Base-by-base conservation (phyloP, 768 basidiomycete genomes). In the Cyclocybe cylindracea region DNA sequence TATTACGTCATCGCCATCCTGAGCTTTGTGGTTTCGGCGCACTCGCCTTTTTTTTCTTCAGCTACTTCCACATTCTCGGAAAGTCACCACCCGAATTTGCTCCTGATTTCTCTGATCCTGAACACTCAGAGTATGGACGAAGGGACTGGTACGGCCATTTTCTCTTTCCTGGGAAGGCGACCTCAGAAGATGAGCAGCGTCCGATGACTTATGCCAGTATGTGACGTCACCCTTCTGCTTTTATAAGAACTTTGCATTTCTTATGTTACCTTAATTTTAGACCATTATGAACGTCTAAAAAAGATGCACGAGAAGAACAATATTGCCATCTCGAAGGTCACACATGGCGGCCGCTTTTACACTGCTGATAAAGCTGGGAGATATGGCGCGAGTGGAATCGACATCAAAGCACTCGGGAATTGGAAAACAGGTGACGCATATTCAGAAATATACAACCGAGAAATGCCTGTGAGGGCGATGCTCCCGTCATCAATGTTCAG, bases 21-120 rank as follows among this genome's bases (percentile, higher is more conserved):
- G 63, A 67, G 52, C 56, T 70, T 4, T 73, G 70, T 48, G 44
- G 60, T 13, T 50, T 74, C 2, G 63, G 68, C 0, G 64, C 63
- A 0, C 45, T 71, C 2, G 66, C 55, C 0, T 48, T 69, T 1
- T 38, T 58, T 18, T 61, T 72, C 7, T 73, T 70, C 46, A 53
- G 57, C 1, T 46, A 60, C 10, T 74, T 65, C 43, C 70, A 75
- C 11, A 50, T 73, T 19, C 39, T 64, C 3, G 40, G 53, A 13
- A 43, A 48, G 4, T 6, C 42, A 0, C 44, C 42, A 1, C 70
- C 65, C 4, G 34, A 45, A 8, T 71, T 71, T 47, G n/a, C 50
- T 48, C 65, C 72, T 1, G 60, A 69, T 41, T 70, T 70, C 41
- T n/a, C 53, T 5, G 46, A 57, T 19, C 39, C 44, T 0, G 41